Base-by-base conservation (phyloP, 352 stramenopile genomes). In the Aphanomyces cochlioides region DNA sequence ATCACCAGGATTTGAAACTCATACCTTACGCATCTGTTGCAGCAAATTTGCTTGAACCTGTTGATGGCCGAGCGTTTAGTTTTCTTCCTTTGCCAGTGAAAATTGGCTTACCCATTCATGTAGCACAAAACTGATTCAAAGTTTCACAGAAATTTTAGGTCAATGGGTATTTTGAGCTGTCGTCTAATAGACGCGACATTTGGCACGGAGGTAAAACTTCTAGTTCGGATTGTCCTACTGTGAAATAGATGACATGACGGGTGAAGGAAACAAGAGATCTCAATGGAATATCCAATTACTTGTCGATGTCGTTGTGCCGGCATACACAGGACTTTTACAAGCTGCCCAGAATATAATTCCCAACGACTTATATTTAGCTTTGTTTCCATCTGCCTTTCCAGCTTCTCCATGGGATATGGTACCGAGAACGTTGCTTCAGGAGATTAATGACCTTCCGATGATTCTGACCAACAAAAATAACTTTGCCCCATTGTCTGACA, bases 141-240 rank as follows among this genome's bases (percentile, higher is more conserved):
- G 13, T 17, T n/a, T 28, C 56, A 28, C 21, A 17, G 7, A 58
- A n/a, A 1, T 71, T 19, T 12, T 67, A 72, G 66, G 73, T 97
- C 34, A 98, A 98, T 67, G 92, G 90, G 10, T 98, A 97, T 78
- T 98, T 98, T 76, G 92, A 98, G 71, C 72, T 98, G n/a, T 92
- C 86, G 7, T 94, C 86, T 5, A 94, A 94, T 79, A 82, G 86
- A 8, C 82, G 86, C 28, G 86, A 94, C 40, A 90, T 94, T 61
- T 94, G 86, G 86, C 81, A 87, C 47, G 86, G 86, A 19, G 63
- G 63, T 69, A 69, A 47, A 12, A 12, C 8, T n/a, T 59, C 60
- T 5, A 7, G 34, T 12, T 64, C 17, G 3, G 21, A 41, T 56
- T 66, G 48, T 28, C 28, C 3, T 15, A 19, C 19, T 66, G 12